phyloP scores from a whole-genome alignment of 768 basidiomycete species.

The Russula virescens region DNA sequence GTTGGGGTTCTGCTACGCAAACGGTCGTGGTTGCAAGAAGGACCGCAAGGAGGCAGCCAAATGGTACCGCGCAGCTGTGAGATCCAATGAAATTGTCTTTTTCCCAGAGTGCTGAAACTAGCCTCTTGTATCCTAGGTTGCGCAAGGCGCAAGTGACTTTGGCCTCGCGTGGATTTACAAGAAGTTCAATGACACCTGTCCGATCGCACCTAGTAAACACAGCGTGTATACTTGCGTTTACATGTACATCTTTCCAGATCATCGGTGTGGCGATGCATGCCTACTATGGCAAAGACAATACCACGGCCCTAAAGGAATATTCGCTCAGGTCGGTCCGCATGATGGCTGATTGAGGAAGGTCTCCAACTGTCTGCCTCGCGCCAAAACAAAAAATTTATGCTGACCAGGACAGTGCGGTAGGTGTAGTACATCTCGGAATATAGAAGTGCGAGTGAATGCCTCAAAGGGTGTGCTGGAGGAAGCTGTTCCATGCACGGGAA shows the following conservation, averaged over 20 bases:
- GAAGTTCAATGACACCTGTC: conserved; percentile 38
- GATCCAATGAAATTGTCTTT: conserved; percentile 25
- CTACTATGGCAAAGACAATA: neutral
- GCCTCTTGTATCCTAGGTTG: conserved; percentile 34
- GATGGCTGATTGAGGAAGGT: neutral
- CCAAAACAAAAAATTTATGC: neutral
- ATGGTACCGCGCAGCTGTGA: conserved; percentile 85
- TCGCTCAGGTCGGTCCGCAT: neutral
- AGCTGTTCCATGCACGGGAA: too few relatives aligned
- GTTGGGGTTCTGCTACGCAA: conserved; percentile 77
- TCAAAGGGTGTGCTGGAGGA: neutral
- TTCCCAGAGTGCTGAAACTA: neutral
- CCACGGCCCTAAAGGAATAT: neutral
- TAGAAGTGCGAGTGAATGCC: neutral
- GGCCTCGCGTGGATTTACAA: conserved; percentile 92
- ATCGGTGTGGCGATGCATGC: neutral
- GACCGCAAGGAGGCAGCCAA: conserved; percentile 79
- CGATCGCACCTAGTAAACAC: neutral
- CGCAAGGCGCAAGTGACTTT: conserved; percentile 73
- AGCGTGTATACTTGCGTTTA: too few relatives aligned
- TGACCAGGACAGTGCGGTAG: neutral
- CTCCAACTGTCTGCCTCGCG: neutral
- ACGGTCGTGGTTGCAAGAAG: conserved; percentile 87
- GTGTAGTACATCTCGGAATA: neutral
- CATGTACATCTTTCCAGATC: too few relatives aligned